Percentiles rank a stretch among this genome's conserved stretches.
phyloP scores from a whole-genome alignment of 768 basidiomycete species.

The Mycena galopus region DNA sequence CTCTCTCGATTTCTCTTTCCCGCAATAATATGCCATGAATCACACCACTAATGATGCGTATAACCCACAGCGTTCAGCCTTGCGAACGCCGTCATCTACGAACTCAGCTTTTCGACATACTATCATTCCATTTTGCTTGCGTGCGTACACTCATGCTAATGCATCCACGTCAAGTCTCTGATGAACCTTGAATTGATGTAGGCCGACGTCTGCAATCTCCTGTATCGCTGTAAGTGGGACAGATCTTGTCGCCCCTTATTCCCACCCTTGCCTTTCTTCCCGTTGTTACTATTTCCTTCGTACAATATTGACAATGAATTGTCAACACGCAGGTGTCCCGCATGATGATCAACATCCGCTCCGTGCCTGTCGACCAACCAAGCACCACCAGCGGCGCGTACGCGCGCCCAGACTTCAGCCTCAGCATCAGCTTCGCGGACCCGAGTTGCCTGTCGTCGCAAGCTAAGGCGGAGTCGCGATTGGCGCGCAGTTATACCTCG shows the following conservation, averaged over 20 bases:
- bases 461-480: too few relatives aligned
- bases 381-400: not conserved
- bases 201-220: conserved; percentile 29
- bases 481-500: too few relatives aligned
- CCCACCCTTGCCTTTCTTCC: too few relatives aligned
- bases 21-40: not conserved
- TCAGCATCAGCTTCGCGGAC: not conserved
- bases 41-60: not conserved
- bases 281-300: too few relatives aligned
- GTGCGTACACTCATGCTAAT: not conserved
- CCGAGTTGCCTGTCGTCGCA: too few relatives aligned
- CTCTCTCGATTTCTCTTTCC: not conserved
- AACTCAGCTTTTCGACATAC: conserved; percentile 7
- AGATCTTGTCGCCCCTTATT: too few relatives aligned
- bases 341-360: conserved; percentile 36
- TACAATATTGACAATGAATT: not conserved
- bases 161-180: not conserved
- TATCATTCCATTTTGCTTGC: conserved; percentile 20
- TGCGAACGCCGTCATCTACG: conserved; percentile 22
- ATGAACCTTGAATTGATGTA: not conserved
- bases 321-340: conserved; percentile 10
- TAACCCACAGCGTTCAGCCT: conserved; percentile 14
- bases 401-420: not conserved
- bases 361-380: not conserved
- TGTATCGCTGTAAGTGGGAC: conserved; percentile 29